phyloP scores from a whole-genome alignment of 2,329 filamentous ascomycete genomes.

The Sporothrix pseudoabietina region DNA sequence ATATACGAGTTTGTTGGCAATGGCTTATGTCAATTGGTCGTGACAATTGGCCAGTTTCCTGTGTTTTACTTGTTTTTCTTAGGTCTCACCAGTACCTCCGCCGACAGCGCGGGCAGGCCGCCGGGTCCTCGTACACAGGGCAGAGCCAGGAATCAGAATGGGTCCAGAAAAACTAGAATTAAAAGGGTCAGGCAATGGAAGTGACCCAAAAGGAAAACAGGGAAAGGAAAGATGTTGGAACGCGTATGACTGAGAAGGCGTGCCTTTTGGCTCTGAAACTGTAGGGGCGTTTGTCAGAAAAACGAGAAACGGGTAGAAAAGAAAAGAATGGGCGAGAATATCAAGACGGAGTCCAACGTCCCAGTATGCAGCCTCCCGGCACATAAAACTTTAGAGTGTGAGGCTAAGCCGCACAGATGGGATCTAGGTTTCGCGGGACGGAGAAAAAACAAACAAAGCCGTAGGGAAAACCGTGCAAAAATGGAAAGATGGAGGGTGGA shows the following conservation, averaged over 20 bases:
- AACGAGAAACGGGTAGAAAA: background rate
- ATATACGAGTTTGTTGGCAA: background rate
- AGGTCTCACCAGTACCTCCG: background rate
- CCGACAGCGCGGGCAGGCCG: background rate
- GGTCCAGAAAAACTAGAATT: background rate
- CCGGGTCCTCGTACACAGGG: background rate
- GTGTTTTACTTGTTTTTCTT: background rate
- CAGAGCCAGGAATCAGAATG: background rate
- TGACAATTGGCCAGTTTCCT: background rate
- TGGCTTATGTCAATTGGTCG: background rate
- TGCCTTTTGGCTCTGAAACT: background rate
- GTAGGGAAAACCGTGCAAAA: background rate
- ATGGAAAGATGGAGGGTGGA: background rate
- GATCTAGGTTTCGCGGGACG: background rate
- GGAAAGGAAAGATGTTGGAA: background rate
- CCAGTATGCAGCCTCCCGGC: background rate
- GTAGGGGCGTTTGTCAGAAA: background rate
- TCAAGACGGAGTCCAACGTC: background rate
- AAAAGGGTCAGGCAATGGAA: background rate
- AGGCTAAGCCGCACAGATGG: background rate
- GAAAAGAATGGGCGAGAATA: background rate
- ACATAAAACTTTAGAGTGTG: background rate
- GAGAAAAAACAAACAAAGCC: background rate
- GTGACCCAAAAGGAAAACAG: background rate
- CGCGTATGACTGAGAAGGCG: background rate